Conservation (phyloP, 1,284 basidiomycete genomes). For the Rhodotorula sp. region DNA sequence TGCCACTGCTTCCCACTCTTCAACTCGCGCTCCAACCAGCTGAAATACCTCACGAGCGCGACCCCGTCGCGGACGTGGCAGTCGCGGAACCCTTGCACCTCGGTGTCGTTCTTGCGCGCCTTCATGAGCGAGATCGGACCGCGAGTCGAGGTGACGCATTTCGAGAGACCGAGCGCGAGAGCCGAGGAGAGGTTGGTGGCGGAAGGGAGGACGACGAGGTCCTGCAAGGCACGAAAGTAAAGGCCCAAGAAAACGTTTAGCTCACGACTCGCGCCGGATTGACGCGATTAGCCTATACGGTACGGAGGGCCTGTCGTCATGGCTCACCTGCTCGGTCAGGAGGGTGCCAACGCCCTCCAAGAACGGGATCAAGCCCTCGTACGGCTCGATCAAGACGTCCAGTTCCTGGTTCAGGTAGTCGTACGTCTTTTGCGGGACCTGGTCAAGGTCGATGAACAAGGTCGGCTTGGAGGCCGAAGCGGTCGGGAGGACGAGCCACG, state of each 20-base stretch:
- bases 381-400: conserved; percentile 67
- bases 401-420: conserved; percentile 58
- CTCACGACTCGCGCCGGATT: not conserved
- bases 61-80: conserved; percentile 86
- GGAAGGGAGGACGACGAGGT: conserved; percentile 54
- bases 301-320: not conserved
- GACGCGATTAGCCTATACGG: not conserved
- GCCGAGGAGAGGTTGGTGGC: conserved; percentile 73
- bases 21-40: conserved; percentile 88
- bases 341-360: conserved; percentile 56
- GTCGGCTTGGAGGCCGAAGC: conserved; percentile 56
- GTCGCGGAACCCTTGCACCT: conserved; percentile 85
- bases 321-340: conserved; percentile 45
- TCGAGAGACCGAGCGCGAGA: conserved; percentile 69
- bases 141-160: conserved; percentile 61
- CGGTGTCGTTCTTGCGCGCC: conserved; percentile 55
- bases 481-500: conserved; percentile 76
- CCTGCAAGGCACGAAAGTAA: not conserved
- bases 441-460: conserved; percentile 70
- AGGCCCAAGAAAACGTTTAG: too few species aligned
- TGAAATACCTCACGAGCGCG: conserved; percentile 77
- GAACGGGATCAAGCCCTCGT: conserved; percentile 64
- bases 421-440: conserved; percentile 61
- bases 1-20: conserved; percentile 63
- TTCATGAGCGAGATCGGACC: conserved; percentile 68